Percentiles rank a stretch among this genome's conserved stretches.
Evolutionary conservation across 108 stramenopile genomes (phyloP).

Genomic region (Skeletonema costatum): DNA sequence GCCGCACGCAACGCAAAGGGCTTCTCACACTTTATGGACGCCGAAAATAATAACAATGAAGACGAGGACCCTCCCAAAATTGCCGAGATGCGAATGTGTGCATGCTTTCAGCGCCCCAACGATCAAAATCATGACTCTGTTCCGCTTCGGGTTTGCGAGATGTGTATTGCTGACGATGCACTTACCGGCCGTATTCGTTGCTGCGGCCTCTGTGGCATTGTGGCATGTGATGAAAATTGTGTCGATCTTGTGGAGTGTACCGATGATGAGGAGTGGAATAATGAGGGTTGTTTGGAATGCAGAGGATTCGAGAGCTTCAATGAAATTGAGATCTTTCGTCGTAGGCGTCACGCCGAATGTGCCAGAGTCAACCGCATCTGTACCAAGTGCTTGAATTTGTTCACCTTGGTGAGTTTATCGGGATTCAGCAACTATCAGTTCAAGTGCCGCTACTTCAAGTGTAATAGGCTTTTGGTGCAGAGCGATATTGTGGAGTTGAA

Average conservation of each 20-base stretch:
- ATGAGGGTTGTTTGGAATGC: slow-evolving; percentile 28
- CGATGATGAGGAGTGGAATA: slow-evolving; percentile 23
- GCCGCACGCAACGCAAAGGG: neutral
- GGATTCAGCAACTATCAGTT: neutral
- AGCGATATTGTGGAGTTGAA: slow-evolving; percentile 14
- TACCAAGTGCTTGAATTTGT: slow-evolving; percentile 8
- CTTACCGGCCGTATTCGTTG: slow-evolving; percentile 21
- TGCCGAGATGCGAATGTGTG: neutral
- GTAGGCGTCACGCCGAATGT: neutral
- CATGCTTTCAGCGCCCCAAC: neutral
- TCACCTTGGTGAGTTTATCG: neutral
- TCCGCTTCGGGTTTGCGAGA: neutral
- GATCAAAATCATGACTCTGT: neutral
- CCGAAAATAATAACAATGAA: neutral
- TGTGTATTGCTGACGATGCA: neutral
- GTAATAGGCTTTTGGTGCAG: neutral
- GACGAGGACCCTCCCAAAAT: neutral
- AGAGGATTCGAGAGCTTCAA: slow-evolving; percentile 3
- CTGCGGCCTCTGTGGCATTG: slow-evolving; percentile 39
- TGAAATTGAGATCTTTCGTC: neutral
- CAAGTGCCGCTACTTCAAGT: slow-evolving; percentile 2
- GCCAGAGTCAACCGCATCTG: slow-evolving; percentile 4
- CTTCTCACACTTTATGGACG: neutral
- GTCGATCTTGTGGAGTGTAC: slow-evolving; percentile 36
- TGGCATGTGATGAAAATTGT: slow-evolving; percentile 44